Evolutionary conservation across 768 basidiomycete species (phyloP).

Genomic region (Tylopilus felleus): DNA sequence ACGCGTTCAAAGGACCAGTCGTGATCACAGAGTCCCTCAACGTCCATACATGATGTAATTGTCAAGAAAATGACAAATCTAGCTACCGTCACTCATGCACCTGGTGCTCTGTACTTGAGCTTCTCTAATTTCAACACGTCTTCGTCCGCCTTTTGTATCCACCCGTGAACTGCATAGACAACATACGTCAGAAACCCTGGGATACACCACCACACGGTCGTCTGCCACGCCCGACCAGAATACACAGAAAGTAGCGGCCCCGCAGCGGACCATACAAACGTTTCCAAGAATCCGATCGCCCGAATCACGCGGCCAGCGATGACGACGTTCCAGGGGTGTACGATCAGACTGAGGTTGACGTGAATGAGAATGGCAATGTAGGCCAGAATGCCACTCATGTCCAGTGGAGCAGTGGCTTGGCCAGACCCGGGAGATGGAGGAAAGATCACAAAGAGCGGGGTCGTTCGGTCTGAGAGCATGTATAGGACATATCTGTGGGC

Average conservation of each 20-base stretch:
- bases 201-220: slow-evolving; percentile 50
- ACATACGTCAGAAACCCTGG: slow-evolving; percentile 42
- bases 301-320: slow-evolving; percentile 25
- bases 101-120: slow-evolving; percentile 52
- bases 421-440: slow-evolving; percentile 25
- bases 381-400: slow-evolving; percentile 44
- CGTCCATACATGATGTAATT: not conserved
- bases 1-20: too few relatives aligned
- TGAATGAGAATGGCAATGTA: slow-evolving; percentile 50
- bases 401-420: slow-evolving; percentile 34
- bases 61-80: not conserved
- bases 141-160: slow-evolving; percentile 43
- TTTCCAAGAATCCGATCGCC: slow-evolving; percentile 30
- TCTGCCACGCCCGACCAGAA: slow-evolving; percentile 49
- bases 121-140: slow-evolving; percentile 49
- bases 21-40: too few relatives aligned
- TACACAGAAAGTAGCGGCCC: slow-evolving; percentile 49
- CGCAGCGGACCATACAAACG: slow-evolving; percentile 42
- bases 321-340: slow-evolving; percentile 36
- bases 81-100: slow-evolving; percentile 38
- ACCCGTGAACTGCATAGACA: slow-evolving; percentile 43
- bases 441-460: slow-evolving; percentile 47
- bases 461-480: slow-evolving; percentile 41
- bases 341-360: slow-evolving; percentile 43
- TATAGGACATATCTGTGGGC: slow-evolving; percentile 46